phyloP scores from a whole-genome alignment of 2,329 filamentous ascomycete species.

The Nakataea oryzae region DNA sequence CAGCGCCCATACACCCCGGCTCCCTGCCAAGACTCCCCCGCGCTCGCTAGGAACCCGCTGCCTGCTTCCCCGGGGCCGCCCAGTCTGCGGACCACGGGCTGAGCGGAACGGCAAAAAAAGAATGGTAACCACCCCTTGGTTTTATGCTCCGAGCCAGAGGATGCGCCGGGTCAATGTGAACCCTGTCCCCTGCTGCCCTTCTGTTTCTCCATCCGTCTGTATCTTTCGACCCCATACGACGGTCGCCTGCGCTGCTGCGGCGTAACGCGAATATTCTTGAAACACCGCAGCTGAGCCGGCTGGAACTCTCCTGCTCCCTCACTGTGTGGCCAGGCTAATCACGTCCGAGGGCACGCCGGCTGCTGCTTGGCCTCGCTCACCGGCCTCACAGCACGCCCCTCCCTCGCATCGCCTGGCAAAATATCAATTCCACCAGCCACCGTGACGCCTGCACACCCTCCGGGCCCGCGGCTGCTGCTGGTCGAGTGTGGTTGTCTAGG shows the following conservation, averaged over 20 bases:
- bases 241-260: neutral
- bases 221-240: neutral
- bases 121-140: neutral
- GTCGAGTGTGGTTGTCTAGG: neutral
- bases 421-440: neutral
- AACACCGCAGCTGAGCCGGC: neutral
- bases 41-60: neutral
- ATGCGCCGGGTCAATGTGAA: neutral
- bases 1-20: no score
- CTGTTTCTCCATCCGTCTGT: neutral
- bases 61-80: neutral
- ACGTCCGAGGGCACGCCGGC: neutral
- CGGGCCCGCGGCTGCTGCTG: neutral
- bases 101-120: neutral
- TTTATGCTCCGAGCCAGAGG: neutral
- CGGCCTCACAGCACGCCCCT: neutral
- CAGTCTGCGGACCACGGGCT: neutral
- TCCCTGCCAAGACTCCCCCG: neutral
- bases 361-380: neutral
- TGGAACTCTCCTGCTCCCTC: neutral
- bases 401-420: neutral
- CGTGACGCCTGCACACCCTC: neutral
- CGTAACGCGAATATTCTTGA: neutral
- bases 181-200: no score
- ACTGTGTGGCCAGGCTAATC: neutral